Evolutionary conservation across 441 rosid species (phyloP).

Genomic region (Jatropha podagrica): DNA sequence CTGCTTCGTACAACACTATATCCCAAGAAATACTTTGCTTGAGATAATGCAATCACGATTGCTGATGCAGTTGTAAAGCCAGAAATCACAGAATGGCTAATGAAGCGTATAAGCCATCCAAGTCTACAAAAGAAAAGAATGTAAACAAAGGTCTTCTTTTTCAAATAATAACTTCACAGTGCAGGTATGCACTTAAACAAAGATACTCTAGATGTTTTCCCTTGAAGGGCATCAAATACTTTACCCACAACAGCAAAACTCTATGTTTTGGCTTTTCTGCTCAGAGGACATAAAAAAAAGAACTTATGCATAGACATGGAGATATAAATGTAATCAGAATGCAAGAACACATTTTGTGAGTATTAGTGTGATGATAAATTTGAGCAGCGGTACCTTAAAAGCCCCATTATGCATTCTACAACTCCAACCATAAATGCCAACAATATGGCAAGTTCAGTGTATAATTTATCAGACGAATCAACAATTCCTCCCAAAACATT

Average conservation of each 20-base stretch:
- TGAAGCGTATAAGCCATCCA: slow-evolving; percentile 98
- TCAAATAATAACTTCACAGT: slow-evolving; percentile 1
- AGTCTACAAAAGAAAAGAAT: slow-evolving; percentile 52
- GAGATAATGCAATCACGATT: slow-evolving; percentile 88
- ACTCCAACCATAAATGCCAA: slow-evolving; percentile 91
- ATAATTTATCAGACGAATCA: slow-evolving; percentile 63
- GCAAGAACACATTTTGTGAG: neutral
- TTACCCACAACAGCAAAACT: slow-evolving; percentile 3
- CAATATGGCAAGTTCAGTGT: slow-evolving; percentile 88
- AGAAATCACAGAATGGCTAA: slow-evolving; percentile 97
- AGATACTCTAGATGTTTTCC: slow-evolving; percentile 4
- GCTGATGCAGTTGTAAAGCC: slow-evolving; percentile 98
- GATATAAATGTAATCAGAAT: neutral
- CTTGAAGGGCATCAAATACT: slow-evolving; percentile 1
- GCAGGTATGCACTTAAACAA: slow-evolving; percentile 1
- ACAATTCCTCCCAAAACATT: slow-evolving; percentile 68
- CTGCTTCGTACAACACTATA: slow-evolving; percentile 74
- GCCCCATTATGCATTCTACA: slow-evolving; percentile 83
- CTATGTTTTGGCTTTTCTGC: neutral
- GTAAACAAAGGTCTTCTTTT: slow-evolving; percentile 9
- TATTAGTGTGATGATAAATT: slow-evolving; percentile 8
- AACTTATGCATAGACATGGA: neutral
- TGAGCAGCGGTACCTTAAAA: slow-evolving; percentile 57
- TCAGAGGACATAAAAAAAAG: neutral
- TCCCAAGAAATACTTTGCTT: slow-evolving; percentile 89